phyloP scores from a whole-genome alignment of 306 rosid species.

The Ceratonia siliqua region DNA sequence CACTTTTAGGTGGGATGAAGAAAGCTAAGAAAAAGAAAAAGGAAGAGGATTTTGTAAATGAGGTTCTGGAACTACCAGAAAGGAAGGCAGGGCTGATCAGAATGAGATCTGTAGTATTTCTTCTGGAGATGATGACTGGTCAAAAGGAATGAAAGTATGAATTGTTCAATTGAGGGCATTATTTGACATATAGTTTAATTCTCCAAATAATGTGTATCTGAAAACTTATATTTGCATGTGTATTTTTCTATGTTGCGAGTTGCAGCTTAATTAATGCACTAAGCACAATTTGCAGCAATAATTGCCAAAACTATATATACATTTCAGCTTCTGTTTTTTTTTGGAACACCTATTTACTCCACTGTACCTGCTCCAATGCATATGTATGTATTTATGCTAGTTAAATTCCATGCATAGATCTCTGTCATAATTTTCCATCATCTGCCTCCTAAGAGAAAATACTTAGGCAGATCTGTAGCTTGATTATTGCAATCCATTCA shows the following conservation, averaged over 20 bases:
- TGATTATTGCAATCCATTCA: too few relatives aligned
- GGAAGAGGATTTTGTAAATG: slow-evolving; percentile 1
- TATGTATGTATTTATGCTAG: too few relatives aligned
- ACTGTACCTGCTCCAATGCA: background rate
- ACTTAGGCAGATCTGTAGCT: background rate
- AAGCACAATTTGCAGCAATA: background rate
- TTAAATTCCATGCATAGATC: background rate
- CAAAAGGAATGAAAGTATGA: too few relatives aligned
- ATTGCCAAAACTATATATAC: background rate
- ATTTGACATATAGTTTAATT: background rate
- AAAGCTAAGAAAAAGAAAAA: slow-evolving; percentile 41
- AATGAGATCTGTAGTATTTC: slow-evolving; percentile 34
- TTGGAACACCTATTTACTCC: background rate
- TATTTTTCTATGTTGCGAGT: background rate
- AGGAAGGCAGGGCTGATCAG: slow-evolving; percentile 24
- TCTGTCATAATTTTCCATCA: too few relatives aligned
- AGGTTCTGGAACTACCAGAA: background rate
- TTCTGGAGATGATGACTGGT: slow-evolving; percentile 25
- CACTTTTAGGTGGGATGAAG: slow-evolving; percentile 42
- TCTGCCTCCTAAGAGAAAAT: background rate
- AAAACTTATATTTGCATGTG: slow-evolving; percentile 7
- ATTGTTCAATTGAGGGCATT: too few relatives aligned
- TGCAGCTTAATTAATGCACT: background rate
- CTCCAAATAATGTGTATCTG: background rate
- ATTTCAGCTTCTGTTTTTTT: background rate